phyloP scores from a whole-genome alignment of 176 grass and related monocot species.

The Eleusine indica region DNA sequence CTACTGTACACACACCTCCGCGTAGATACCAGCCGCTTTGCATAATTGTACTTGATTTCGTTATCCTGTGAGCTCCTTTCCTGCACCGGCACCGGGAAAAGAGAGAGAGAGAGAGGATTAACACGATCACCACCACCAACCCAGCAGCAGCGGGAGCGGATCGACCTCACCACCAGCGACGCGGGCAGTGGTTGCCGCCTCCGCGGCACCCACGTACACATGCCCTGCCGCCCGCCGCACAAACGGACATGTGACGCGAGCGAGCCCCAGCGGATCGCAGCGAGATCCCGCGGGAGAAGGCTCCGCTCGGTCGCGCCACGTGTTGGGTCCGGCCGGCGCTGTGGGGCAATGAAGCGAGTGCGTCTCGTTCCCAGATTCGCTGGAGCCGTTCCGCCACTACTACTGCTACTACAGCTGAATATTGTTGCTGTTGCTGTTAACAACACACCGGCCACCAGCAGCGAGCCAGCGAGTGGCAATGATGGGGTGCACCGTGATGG shows the following conservation, averaged over 20 bases:
- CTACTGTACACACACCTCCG: slow-evolving; percentile 1
- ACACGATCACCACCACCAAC: background rate
- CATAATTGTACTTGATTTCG: background rate
- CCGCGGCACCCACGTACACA: slow-evolving; percentile 37
- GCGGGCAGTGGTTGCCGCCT: slow-evolving; percentile 4
- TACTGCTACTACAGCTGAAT: background rate
- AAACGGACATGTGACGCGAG: slow-evolving; percentile 34
- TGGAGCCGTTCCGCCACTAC: background rate
- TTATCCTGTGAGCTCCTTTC: background rate
- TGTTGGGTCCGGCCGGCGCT: slow-evolving; percentile 19
- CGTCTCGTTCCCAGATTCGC: background rate
- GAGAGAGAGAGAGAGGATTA: background rate
- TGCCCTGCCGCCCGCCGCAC: slow-evolving; percentile 41
- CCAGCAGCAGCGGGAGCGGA: background rate
- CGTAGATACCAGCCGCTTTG: background rate
- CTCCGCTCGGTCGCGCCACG: slow-evolving; percentile 35
- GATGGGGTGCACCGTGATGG: background rate
- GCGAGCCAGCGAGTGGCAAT: background rate
- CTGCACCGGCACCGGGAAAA: background rate
- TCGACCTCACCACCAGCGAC: background rate
- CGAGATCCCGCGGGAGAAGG: slow-evolving; percentile 1
- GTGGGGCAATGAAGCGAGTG: background rate
- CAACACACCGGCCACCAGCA: background rate
- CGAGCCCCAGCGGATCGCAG: background rate
- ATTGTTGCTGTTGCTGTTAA: background rate